Percentiles rank a stretch among this genome's conserved stretches.
Conservation (phyloP, 192 early-diverging fungal genomes). For the Linderina pennispora region DNA sequence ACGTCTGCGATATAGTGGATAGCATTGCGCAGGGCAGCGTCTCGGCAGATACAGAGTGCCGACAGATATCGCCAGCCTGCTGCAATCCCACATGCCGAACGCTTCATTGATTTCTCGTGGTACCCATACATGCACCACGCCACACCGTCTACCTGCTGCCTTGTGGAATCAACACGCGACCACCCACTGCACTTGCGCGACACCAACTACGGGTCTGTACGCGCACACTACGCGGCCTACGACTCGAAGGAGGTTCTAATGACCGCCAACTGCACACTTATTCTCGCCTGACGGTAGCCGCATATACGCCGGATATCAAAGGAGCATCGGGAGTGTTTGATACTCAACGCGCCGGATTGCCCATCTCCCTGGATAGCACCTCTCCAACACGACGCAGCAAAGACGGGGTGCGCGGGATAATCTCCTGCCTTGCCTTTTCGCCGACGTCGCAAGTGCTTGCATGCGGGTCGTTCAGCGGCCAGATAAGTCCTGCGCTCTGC, state of each 20-base stretch:
- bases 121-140: conserved; percentile 20
- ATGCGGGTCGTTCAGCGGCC: conserved; percentile 63
- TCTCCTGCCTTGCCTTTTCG: conserved; percentile 67
- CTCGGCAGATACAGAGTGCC: not conserved
- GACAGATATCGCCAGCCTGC: no score
- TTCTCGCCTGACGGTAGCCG: conserved; percentile 65
- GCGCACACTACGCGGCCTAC: conserved; percentile 60
- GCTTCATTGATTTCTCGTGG: conserved; percentile 23
- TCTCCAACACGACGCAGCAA: conserved; percentile 57
- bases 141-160: conserved; percentile 56
- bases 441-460: conserved; percentile 64
- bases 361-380: conserved; percentile 42
- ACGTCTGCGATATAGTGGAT: conserved; percentile 1
- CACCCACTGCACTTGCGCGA: conserved; percentile 78
- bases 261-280: conserved; percentile 56
- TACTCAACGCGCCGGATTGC: conserved; percentile 55
- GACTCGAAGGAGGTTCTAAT: conserved; percentile 60
- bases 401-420: conserved; percentile 71
- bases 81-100: not conserved
- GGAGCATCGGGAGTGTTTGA: conserved; percentile 68
- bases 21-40: no score
- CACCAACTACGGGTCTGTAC: conserved; percentile 37
- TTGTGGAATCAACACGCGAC: conserved; percentile 60
- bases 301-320: conserved; percentile 65
- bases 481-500: conserved; percentile 64